A percentile compares a stretch with the other conserved stretches of the same genome.
Conservation (phyloP, 2,329 filamentous ascomycete genomes). For the Lachnellula subtilissima region DNA sequence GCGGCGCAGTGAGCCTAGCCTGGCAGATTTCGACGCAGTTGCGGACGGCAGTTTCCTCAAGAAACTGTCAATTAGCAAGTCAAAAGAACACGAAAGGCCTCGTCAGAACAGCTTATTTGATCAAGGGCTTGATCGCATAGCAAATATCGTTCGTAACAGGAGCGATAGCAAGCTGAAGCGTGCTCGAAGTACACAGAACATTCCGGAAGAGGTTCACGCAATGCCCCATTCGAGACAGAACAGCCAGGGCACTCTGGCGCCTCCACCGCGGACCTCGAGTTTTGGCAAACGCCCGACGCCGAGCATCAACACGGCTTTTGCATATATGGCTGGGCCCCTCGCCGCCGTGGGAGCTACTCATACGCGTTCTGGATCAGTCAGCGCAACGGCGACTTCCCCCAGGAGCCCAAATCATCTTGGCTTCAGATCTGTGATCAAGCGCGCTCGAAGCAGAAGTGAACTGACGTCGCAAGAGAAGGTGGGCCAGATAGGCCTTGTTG, state of each 20-base stretch:
- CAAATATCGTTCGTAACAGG: conserved; percentile 28
- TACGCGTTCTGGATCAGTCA: conserved; percentile 56
- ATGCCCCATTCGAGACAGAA: conserved; percentile 32
- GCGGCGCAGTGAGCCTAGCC: conserved; percentile 58
- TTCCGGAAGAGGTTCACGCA: conserved; percentile 23
- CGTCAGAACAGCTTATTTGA: conserved; percentile 52
- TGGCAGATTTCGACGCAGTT: conserved; percentile 53
- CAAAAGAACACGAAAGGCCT: conserved; percentile 34
- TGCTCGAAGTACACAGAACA: conserved; percentile 23
- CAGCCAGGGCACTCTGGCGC: conserved; percentile 39
- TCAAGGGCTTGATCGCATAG: conserved; percentile 31
- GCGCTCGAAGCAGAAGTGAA: conserved; percentile 54
- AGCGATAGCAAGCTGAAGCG: conserved; percentile 32
- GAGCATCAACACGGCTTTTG: conserved; percentile 55
- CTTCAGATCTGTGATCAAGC: conserved; percentile 43
- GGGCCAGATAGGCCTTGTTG: conserved; percentile 40
- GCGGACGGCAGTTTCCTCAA: conserved; percentile 59
- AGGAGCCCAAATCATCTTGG: conserved; percentile 35
- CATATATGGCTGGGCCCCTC: conserved; percentile 50
- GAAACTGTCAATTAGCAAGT: conserved; percentile 51
- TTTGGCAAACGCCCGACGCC: conserved; percentile 47
- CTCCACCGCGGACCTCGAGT: conserved; percentile 47
- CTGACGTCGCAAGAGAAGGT: conserved; percentile 35
- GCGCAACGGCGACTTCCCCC: conserved; percentile 45
- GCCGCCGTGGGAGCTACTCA: conserved; percentile 53